A percentile compares a stretch with the other conserved stretches of the same genome.
Evolutionary conservation across 495 filamentous ascomycete genomes (phyloP).

Genomic region (Cercophora newfieldiana): DNA sequence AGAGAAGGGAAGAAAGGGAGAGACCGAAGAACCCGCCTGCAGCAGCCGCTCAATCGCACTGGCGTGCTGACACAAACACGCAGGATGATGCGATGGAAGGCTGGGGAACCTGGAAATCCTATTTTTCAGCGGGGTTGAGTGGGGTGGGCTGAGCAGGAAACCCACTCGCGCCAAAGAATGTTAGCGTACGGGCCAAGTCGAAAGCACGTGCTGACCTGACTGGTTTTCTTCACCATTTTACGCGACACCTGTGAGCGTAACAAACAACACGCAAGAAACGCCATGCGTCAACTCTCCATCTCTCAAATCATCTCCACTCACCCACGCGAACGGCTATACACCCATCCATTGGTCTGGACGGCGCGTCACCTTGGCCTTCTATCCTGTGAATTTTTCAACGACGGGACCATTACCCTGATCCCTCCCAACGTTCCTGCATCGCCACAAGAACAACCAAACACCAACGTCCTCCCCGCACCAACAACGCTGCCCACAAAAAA

Average conservation of each 20-base stretch:
- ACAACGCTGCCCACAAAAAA: background rate
- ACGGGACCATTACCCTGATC: slow-evolving; percentile 12
- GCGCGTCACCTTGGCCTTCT: slow-evolving; percentile 9
- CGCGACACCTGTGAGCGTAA: too few relatives aligned
- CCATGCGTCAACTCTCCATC: slow-evolving; percentile 10
- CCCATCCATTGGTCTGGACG: slow-evolving; percentile 12
- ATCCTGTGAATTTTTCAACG: slow-evolving; percentile 4
- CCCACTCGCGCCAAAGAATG: too few relatives aligned
- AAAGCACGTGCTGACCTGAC: too few relatives aligned
- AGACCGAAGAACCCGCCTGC: background rate
- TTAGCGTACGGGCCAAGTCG: too few relatives aligned
- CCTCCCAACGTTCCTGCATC: background rate
- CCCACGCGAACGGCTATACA: slow-evolving; percentile 11
- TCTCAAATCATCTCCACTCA: slow-evolving; percentile 7
- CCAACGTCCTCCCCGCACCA: too few relatives aligned
- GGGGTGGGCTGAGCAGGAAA: too few relatives aligned
- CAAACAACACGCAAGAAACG: slow-evolving; percentile 4
- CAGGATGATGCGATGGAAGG: slow-evolving; percentile 32
- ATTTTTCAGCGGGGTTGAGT: too few relatives aligned
- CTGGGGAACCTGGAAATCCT: slow-evolving; percentile 34
- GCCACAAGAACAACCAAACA: slow-evolving; percentile 6
- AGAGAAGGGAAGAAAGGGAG: background rate
- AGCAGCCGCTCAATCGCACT: background rate
- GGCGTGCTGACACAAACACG: slow-evolving; percentile 30
- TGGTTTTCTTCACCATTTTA: slow-evolving; percentile 9